Evolutionary conservation across 306 rosid genomes (phyloP).

Genomic region (Gastrolobium villosum): DNA sequence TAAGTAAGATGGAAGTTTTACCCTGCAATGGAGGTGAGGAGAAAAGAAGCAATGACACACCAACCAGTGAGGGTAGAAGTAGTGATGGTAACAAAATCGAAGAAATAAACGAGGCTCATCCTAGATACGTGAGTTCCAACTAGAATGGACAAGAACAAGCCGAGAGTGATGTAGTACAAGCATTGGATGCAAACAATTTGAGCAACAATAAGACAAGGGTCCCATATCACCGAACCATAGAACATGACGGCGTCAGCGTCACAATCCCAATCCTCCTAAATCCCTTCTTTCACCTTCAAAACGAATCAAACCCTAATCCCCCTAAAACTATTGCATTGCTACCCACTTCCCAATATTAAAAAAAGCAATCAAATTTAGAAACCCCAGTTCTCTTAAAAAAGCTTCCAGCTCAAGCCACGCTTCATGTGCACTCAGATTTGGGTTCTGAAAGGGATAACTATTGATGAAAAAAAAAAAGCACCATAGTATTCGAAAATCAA

Average conservation of each 20-base stretch:
- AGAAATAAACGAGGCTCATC: constrained; percentile 79
- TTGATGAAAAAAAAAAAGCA: neutral
- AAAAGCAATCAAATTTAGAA: constrained; percentile 11
- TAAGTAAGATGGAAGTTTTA: constrained; percentile 39
- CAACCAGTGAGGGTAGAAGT: constrained; percentile 77
- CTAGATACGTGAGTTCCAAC: constrained; percentile 83
- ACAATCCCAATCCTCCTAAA: constrained; percentile 32
- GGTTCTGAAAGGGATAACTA: neutral
- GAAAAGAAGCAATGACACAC: constrained; percentile 76
- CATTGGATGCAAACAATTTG: constrained; percentile 84
- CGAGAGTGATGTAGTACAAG: constrained; percentile 77
- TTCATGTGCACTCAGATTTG: constrained; percentile 50
- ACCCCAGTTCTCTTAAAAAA: constrained; percentile 21
- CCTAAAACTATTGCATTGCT: neutral
- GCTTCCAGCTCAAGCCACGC: constrained; percentile 21
- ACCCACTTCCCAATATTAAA: neutral
- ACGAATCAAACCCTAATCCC: constrained; percentile 3
- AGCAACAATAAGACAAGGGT: constrained; percentile 83
- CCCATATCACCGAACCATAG: constrained; percentile 83
- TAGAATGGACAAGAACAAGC: constrained; percentile 63
- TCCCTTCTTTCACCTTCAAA: neutral
- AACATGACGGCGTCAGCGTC: constrained; percentile 61
- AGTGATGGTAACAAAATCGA: constrained; percentile 73
- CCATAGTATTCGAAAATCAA: neutral
- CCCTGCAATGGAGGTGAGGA: constrained; percentile 78